These are phyloP conservation scores for Neoarthrinium moseri DNA, from an alignment of 2,329 filamentous ascomycete species.

Conservation along the genomic window DNA sequence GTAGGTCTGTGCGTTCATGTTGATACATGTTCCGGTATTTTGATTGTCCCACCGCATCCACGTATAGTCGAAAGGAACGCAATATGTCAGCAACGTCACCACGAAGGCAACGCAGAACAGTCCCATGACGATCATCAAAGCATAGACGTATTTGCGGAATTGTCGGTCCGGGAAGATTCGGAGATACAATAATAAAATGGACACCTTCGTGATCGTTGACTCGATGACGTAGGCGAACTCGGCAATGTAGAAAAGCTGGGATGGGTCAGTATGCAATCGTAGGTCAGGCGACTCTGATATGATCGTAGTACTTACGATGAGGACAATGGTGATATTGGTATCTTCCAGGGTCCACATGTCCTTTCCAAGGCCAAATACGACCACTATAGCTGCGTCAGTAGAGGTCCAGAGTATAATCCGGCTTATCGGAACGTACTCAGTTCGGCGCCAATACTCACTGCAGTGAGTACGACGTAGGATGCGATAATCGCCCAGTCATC, in stretches of 20 bases:
- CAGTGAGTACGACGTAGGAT: slow-evolving; percentile 17
- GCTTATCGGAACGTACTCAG: slow-evolving; percentile 13
- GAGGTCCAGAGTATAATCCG: neutral
- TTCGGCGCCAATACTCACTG: slow-evolving; percentile 17
- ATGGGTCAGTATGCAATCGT: neutral
- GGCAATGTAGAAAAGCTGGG: slow-evolving; percentile 12
- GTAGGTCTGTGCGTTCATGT: slow-evolving; percentile 12
- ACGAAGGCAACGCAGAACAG: slow-evolving; percentile 16
- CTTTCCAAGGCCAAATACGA: slow-evolving; percentile 18
- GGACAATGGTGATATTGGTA: slow-evolving; percentile 14
- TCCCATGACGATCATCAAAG: slow-evolving; percentile 13
- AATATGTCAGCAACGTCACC: slow-evolving; percentile 17
- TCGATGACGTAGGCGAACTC: slow-evolving; percentile 14
- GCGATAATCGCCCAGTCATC: slow-evolving; percentile 22
- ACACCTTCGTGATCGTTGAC: slow-evolving; percentile 12
- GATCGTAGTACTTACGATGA: slow-evolving; percentile 13
- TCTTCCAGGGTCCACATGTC: slow-evolving; percentile 19
- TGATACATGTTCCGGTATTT: slow-evolving; percentile 13
- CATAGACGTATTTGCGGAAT: slow-evolving; percentile 11
- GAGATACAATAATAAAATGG: slow-evolving; percentile 12
- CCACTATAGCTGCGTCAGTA: slow-evolving; percentile 13
- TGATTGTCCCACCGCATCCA: slow-evolving; percentile 18
- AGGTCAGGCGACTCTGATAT: neutral
- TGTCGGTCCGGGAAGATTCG: slow-evolving; percentile 11
- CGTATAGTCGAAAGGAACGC: slow-evolving; percentile 18